Base-by-base conservation (phyloP, 805 yeast species). In the Yarrowia keelungensis region DNA sequence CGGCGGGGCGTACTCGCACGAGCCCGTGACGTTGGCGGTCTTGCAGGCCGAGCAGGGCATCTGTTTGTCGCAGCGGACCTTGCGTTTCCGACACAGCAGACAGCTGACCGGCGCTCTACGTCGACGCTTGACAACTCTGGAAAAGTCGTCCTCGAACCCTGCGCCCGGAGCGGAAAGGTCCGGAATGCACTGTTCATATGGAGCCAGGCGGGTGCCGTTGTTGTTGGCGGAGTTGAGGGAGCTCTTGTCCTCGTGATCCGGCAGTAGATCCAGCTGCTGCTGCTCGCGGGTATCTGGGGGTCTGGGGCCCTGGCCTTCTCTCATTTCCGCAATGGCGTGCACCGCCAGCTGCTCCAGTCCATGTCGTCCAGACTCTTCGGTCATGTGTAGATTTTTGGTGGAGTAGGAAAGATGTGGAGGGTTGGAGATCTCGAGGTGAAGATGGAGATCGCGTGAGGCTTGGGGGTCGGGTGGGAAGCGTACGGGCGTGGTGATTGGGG, bases 11-110 rank as follows among this genome's bases (percentile, higher is more conserved):
- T 62, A 62, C 15, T 62, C 67, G 45, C 67, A 62, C 7, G 56
- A 47, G n/a, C 56, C 67, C 12, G 56, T 47, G 8, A 62, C 45
- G 32, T 62, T 62, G 36, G 67, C 67, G 8, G 67, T 62, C 39
- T 49, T 62, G 38, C 67, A 62, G 3, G 67, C 67, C 32, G 67
- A 62, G 54, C 67, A 62, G 11, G 67, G 67, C 56, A 49, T 47
- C 39, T 62, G 54, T 12, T 62, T 62, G 39, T 62, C 67, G 47
- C 67, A 62, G 7, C 56, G 45, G 26, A 62, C 56, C 16, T 62
- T 62, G 11, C 67, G 36, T 22, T 62, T 62, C n/a, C 67, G 67
- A 39, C 67, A 62, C 1, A 49, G 39, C 36, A 39, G 26, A 9
- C 67, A 62, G 39, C 47, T 38, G 26, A 62, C 56, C 0, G 67